Conservation (phyloP, 495 filamentous ascomycete species). For the Penicillium silybi region DNA sequence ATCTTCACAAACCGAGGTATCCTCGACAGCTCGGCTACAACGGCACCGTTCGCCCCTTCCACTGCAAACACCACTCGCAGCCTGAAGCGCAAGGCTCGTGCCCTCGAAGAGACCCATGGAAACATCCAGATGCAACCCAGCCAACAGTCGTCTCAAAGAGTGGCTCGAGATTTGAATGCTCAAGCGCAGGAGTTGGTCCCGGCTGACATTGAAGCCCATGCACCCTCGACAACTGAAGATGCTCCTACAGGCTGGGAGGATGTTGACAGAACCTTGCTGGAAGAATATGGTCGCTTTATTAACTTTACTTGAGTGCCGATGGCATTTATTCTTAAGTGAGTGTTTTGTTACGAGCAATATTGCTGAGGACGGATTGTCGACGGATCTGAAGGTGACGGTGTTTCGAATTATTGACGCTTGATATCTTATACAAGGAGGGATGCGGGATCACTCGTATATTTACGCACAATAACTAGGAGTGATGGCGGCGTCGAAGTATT, state of each 20-base stretch:
- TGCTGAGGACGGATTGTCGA: not conserved
- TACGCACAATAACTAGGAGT: too few species aligned
- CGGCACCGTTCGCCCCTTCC: not conserved
- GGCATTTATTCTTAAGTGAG: not conserved
- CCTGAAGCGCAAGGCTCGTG: constrained; percentile 7
- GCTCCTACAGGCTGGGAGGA: not conserved
- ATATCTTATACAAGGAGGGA: not conserved
- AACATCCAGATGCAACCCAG: not conserved
- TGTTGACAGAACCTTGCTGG: not conserved
- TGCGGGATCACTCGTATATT: too few species aligned
- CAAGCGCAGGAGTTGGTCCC: not conserved
- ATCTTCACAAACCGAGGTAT: not conserved
- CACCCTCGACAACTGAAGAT: not conserved
- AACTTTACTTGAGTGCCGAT: not conserved
- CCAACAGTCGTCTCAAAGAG: not conserved
- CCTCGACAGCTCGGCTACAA: not conserved
- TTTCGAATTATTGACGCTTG: not conserved
- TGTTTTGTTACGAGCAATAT: not conserved
- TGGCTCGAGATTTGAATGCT: not conserved
- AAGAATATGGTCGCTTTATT: not conserved
- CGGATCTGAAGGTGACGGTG: not conserved
- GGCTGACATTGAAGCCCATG: not conserved
- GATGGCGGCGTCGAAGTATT: too few species aligned
- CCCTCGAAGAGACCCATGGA: not conserved
- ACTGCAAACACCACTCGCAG: not conserved